Conservation (phyloP, 2,329 filamentous ascomycete genomes). For the Fusarium kyushuense region DNA sequence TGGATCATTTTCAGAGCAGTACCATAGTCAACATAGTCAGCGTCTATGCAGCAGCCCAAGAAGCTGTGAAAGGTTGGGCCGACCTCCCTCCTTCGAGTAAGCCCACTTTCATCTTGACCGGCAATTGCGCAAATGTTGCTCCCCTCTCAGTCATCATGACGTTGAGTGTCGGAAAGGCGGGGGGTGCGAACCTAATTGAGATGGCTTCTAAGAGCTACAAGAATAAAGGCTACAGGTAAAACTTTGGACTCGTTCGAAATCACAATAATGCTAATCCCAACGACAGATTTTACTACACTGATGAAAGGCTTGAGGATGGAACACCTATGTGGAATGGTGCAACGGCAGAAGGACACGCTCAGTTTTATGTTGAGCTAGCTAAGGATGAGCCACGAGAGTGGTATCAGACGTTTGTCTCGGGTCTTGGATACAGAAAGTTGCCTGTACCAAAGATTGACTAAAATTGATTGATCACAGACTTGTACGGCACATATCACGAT, state of each 20-base stretch:
- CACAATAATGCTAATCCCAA: rapidly evolving
- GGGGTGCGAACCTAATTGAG: background rate
- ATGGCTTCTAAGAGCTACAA: constrained; percentile 11
- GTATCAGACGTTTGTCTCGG: constrained; percentile 27
- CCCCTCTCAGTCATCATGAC: background rate
- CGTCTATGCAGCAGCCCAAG: constrained; percentile 15
- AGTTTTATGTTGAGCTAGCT: constrained; percentile 17
- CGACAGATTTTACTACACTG: constrained; percentile 21
- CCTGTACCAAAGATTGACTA: background rate
- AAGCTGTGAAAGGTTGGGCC: constrained; percentile 8
- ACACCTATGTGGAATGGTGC: constrained; percentile 9
- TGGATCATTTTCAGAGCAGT: background rate
- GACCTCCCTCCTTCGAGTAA: background rate
- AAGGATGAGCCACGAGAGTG: constrained; percentile 10
- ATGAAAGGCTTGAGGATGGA: constrained; percentile 23
- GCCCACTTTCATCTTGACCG: constrained; percentile 9
- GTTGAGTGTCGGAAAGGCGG: constrained; percentile 20
- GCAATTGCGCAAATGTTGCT: constrained; percentile 6
- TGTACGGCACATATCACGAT: background rate
- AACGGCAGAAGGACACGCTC: background rate
- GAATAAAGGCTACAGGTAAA: constrained; percentile 2
- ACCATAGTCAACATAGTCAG: constrained; percentile 2
- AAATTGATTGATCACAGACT: too few relatives aligned
- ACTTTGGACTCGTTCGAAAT: rapidly evolving
- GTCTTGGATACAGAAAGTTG: constrained; percentile 16